phyloP scores from a whole-genome alignment of 495 filamentous ascomycete genomes.

The Aspergillus asperescens region DNA sequence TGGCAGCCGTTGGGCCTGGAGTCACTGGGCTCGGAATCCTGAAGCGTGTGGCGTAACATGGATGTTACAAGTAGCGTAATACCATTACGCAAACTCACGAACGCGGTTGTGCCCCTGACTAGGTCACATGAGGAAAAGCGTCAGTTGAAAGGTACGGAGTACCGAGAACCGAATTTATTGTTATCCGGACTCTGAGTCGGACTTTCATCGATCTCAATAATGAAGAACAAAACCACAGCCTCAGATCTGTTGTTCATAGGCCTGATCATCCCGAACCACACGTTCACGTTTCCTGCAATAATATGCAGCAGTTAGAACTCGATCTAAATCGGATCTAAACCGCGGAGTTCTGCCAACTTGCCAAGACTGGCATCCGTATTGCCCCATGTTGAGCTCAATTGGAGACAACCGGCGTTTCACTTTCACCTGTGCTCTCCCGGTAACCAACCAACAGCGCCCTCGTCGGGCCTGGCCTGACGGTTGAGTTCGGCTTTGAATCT shows the following conservation, averaged over 20 bases:
- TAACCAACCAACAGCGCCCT: constrained; percentile 2
- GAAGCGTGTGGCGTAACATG: not conserved
- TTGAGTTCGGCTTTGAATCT: not conserved
- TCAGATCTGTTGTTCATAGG: not conserved
- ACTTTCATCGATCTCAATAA: no score
- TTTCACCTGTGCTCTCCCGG: not conserved
- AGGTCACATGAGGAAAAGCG: not conserved
- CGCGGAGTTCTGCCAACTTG: not conserved
- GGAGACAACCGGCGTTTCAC: constrained; percentile 5
- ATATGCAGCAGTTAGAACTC: not conserved
- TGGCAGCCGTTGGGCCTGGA: constrained; percentile 5
- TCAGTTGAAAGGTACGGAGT: no score
- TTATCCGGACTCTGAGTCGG: no score
- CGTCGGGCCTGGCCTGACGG: not conserved
- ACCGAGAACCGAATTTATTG: no score
- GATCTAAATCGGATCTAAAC: constrained; percentile 2
- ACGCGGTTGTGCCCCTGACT: constrained; percentile 13
- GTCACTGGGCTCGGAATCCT: no score
- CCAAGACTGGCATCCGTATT: no score
- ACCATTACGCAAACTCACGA: not conserved
- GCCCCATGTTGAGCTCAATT: no score
- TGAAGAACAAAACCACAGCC: not conserved
- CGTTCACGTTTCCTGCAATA: not conserved
- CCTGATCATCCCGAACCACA: not conserved
- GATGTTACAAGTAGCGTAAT: not conserved